Evolutionary conservation across 2,329 filamentous ascomycete species (phyloP).

Genomic region (Teratosphaeria pseudoeucalypti): DNA sequence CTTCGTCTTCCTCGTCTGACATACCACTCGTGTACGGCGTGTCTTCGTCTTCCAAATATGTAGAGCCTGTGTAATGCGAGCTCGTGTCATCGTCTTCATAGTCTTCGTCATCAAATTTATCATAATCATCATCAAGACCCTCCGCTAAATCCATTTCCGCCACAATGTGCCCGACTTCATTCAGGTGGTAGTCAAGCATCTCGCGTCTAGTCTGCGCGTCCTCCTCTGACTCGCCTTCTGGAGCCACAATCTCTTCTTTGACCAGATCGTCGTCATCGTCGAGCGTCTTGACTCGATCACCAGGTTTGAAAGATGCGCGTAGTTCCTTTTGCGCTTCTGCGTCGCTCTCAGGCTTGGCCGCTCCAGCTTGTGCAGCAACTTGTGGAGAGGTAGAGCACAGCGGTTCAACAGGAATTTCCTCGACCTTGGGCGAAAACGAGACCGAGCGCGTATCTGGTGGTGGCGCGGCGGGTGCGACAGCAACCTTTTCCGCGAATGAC

Average conservation of each 20-base stretch:
- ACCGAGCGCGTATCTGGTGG: constrained; percentile 23
- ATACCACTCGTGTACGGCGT: constrained; percentile 34
- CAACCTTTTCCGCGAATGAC: constrained; percentile 27
- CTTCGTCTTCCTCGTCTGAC: constrained; percentile 58
- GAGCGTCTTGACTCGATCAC: constrained; percentile 34
- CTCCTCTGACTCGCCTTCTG: constrained; percentile 65
- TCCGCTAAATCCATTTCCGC: constrained; percentile 83
- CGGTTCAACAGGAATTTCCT: constrained; percentile 20
- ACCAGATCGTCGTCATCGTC: constrained; percentile 33
- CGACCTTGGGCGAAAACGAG: constrained; percentile 22
- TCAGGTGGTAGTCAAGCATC: constrained; percentile 83
- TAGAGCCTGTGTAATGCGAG: constrained; percentile 11
- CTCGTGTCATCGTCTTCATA: constrained; percentile 38
- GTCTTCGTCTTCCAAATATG: constrained; percentile 26
- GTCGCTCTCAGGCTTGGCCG: background rate
- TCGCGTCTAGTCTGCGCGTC: constrained; percentile 71
- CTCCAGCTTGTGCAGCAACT: constrained; percentile 1
- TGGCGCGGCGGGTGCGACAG: constrained; percentile 24
- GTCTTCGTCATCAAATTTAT: constrained; percentile 44
- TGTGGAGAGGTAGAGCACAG: constrained; percentile 5
- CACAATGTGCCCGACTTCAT: constrained; percentile 82
- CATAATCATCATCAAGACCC: constrained; percentile 30
- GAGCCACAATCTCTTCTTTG: constrained; percentile 45
- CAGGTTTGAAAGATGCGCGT: constrained; percentile 22
- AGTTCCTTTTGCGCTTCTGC: constrained; percentile 17